Base-by-base conservation (phyloP, 495 filamentous ascomycete genomes). In the Aspergillus asperescens region DNA sequence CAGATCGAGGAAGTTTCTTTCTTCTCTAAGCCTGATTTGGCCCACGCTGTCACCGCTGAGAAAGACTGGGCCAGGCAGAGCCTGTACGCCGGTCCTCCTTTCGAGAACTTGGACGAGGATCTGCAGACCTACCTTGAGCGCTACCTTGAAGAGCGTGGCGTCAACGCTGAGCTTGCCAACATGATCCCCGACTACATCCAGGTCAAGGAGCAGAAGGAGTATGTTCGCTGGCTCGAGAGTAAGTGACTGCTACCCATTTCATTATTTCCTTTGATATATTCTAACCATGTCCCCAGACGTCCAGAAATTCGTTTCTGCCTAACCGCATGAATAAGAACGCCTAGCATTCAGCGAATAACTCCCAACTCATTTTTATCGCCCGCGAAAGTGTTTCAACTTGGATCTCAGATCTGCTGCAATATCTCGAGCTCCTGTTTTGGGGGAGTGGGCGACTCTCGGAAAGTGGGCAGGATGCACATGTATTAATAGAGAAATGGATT, bases 201-300 rank as follows among this genome's bases (percentile, higher is more conserved):
- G 69, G 83, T 87, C 72, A 99, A 99, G 84, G 93, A 99, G 81
- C 92, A 99, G 82, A 88, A 83, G 79, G 93, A 99, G 78, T 99
- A 99, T 71, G 67, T 92, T 35, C 74, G 76, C 54, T 99, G 93
- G 93, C 75, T 99, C 66, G 81, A 84, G 59, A 90, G 79, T 83
- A 69, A 72, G 80, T 77, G 22, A 47, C 9, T 2, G n/a, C 2
- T 5, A n/a, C 10, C 20, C 22, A 32, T 20, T n/a, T 8, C 7
- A 20, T 23, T 9, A 19, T 15, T n/a, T 27, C n/a, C 0, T 19
- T 38, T 27, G 0, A 27, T 18, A 10, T 27, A 23, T 23, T n/a
- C 61, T 65, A 64, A 66, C 51, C 4, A n/a, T 41, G 19, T 34
- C 51, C 39, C 7, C 37, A 80, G 76, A 83, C 60, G 80, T 92